These are phyloP conservation scores for Solanum commersonii DNA, from an alignment of 257 asterid genomes.

Conservation along the genomic window DNA sequence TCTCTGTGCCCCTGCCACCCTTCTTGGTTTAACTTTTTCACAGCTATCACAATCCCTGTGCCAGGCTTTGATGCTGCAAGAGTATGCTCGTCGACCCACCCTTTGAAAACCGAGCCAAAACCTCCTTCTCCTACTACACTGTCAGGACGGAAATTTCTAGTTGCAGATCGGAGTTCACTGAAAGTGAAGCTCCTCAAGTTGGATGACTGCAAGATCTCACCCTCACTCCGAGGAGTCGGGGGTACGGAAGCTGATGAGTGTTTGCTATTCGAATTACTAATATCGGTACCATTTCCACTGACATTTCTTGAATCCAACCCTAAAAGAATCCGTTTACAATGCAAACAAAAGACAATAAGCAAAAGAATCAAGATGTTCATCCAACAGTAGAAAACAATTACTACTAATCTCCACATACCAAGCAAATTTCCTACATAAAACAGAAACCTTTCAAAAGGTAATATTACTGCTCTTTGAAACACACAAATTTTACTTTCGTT, in stretches of 20 bases:
- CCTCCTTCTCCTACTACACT: conserved; percentile 50
- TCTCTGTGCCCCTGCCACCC: conserved; percentile 17
- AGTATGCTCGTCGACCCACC: conserved; percentile 9
- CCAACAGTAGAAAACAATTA: background rate
- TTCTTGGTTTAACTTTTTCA: conserved; percentile 10
- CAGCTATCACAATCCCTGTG: conserved; percentile 5
- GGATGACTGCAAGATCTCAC: conserved; percentile 80
- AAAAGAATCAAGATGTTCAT: background rate
- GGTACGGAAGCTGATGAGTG: conserved; percentile 53
- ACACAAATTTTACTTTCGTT: background rate
- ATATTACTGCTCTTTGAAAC: background rate
- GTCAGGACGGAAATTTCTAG: conserved; percentile 84
- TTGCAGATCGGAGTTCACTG: conserved; percentile 66
- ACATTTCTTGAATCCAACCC: conserved; percentile 27
- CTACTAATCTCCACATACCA: background rate
- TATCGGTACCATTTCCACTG: conserved; percentile 43
- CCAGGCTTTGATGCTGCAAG: conserved; percentile 14
- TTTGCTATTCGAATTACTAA: conserved; percentile 54
- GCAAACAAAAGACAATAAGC: background rate
- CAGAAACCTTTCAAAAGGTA: background rate
- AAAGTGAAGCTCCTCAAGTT: conserved; percentile 70
- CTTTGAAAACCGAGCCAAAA: conserved; percentile 9
- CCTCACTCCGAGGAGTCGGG: conserved; percentile 77
- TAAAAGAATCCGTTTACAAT: background rate
- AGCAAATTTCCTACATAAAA: background rate